Evolutionary conservation across 805 yeast species (phyloP).

Genomic region (Priceomyces fermenticarens): DNA sequence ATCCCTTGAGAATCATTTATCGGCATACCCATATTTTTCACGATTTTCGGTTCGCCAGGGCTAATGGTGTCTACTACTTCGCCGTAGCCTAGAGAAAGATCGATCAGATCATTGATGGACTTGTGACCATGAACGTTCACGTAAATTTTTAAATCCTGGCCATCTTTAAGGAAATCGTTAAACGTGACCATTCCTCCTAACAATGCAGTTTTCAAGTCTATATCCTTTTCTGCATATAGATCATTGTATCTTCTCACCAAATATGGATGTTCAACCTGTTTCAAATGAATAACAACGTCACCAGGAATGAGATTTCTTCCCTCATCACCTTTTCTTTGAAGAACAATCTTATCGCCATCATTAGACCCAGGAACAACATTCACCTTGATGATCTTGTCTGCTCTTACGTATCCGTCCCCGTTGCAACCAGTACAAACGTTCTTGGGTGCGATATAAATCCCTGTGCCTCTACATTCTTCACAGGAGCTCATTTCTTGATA

Average conservation of each 20-base stretch:
- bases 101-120: constrained; percentile 9
- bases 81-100: constrained; percentile 27
- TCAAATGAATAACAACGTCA: constrained; percentile 58
- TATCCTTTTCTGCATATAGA: constrained; percentile 40
- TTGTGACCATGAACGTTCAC: constrained; percentile 35
- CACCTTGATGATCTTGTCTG: constrained; percentile 49
- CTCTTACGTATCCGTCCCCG: constrained; percentile 43
- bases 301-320: constrained; percentile 60
- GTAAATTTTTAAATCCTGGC: constrained; percentile 24
- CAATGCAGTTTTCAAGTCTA: constrained; percentile 53
- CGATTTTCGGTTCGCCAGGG: constrained; percentile 46
- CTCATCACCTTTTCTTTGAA: constrained; percentile 66
- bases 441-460: constrained; percentile 18
- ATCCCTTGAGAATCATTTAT: constrained; percentile 27
- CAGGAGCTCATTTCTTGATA: constrained; percentile 32
- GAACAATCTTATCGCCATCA: constrained; percentile 48
- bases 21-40: constrained; percentile 65
- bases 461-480: constrained; percentile 33
- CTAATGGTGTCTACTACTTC: constrained; percentile 52
- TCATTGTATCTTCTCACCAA: constrained; percentile 45
- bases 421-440: constrained; percentile 25
- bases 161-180: constrained; percentile 29
- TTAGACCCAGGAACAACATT: constrained; percentile 55
- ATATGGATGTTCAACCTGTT: constrained; percentile 34
- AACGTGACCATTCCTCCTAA: constrained; percentile 52